A percentile compares a stretch with the other conserved stretches of the same genome.
phyloP scores from a whole-genome alignment of 331 rosid genomes.

The Quercus phellos region DNA sequence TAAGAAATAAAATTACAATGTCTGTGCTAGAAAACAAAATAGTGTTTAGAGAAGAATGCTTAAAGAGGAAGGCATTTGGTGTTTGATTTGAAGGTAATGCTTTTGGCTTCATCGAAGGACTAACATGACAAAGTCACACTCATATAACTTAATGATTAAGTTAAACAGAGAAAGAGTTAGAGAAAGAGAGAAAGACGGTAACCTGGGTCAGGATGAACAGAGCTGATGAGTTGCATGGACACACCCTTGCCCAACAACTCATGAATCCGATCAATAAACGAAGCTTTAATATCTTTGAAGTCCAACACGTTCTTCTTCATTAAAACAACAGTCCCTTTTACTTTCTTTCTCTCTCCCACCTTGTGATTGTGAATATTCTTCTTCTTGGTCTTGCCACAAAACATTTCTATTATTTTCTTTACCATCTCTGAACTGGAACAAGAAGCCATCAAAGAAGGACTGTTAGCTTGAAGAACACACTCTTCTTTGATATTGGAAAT shows the following conservation, averaged over 20 bases:
- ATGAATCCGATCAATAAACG: slow-evolving; percentile 66
- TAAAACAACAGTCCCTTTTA: slow-evolving; percentile 57
- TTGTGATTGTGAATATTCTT: slow-evolving; percentile 2
- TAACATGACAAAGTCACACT: not conserved
- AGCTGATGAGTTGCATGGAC: slow-evolving; percentile 68
- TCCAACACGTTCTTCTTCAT: slow-evolving; percentile 77
- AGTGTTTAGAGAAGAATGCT: no score
- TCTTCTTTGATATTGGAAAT: not conserved
- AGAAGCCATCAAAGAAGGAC: not conserved
- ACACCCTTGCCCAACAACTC: slow-evolving; percentile 78
- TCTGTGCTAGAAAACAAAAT: no score
- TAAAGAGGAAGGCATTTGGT: no score
- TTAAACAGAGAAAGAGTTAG: not conserved
- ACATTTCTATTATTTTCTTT: slow-evolving; percentile 21
- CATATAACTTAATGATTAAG: not conserved
- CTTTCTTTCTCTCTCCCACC: slow-evolving; percentile 18
- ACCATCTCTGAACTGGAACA: slow-evolving; percentile 8
- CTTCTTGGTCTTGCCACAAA: slow-evolving; percentile 24
- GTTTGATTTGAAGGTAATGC: not conserved
- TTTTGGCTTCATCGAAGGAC: not conserved
- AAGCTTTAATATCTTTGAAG: slow-evolving; percentile 55
- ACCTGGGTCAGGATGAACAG: slow-evolving; percentile 65
- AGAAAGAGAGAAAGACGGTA: not conserved
- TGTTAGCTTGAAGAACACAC: not conserved
- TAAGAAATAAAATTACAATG: no score